Percentiles rank a stretch among this genome's conserved stretches.
Conservation (phyloP, 2,329 filamentous ascomycete genomes). For the Chrysoporthe deuterocubensis region DNA sequence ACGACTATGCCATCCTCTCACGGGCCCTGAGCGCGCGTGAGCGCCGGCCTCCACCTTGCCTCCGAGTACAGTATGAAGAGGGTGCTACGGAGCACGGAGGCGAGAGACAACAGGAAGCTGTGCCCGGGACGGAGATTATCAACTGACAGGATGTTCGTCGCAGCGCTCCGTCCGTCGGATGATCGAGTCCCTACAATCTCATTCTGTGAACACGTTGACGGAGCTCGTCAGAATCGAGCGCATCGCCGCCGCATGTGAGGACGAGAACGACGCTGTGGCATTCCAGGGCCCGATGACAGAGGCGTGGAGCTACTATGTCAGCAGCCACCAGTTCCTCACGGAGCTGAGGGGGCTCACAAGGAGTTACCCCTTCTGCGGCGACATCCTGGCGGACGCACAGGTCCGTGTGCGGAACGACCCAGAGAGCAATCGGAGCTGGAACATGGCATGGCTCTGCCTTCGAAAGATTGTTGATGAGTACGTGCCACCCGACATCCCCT, state of each 20-base stretch:
- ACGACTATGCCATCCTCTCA: not conserved
- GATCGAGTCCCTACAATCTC: slow-evolving; percentile 65
- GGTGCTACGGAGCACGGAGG: not conserved
- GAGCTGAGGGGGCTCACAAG: slow-evolving; percentile 71
- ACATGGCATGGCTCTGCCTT: slow-evolving; percentile 74
- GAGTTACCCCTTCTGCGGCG: slow-evolving; percentile 69
- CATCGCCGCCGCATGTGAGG: slow-evolving; percentile 61
- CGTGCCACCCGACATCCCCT: slow-evolving; percentile 33
- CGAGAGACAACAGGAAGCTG: not conserved
- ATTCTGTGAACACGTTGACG: slow-evolving; percentile 74
- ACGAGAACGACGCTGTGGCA: slow-evolving; percentile 61
- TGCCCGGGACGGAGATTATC: not conserved
- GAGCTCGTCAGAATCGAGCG: slow-evolving; percentile 74
- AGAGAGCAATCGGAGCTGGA: slow-evolving; percentile 72
- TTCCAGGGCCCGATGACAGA: slow-evolving; percentile 68
- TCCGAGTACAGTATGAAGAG: not conserved
- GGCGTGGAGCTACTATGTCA: slow-evolving; percentile 74
- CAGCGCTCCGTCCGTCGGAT: slow-evolving; percentile 52
- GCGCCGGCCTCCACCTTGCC: not conserved
- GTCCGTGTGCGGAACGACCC: slow-evolving; percentile 66
- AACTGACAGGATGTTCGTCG: not conserved
- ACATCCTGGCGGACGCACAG: slow-evolving; percentile 68
- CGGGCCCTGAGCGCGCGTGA: not conserved
- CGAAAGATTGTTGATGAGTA: slow-evolving; percentile 69
- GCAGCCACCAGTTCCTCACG: slow-evolving; percentile 68